Percentiles rank a stretch among this genome's conserved stretches.
phyloP scores from a whole-genome alignment of 2,329 filamentous ascomycete species.

The Elsinoe arachidis region DNA sequence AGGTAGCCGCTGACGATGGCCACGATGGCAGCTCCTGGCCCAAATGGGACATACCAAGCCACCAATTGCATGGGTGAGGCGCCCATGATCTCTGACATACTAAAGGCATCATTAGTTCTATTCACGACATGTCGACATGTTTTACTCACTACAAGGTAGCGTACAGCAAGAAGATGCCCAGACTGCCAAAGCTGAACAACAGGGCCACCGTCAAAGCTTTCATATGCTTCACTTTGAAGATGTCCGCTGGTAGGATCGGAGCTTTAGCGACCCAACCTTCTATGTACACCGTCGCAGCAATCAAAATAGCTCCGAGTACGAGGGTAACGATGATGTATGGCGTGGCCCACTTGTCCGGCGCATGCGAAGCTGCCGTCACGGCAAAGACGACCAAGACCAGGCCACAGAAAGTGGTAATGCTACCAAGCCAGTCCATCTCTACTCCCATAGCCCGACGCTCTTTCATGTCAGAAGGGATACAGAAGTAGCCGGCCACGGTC shows the following conservation, averaged over 20 bases:
- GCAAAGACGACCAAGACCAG: slow-evolving; percentile 29
- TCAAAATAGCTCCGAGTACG: slow-evolving; percentile 21
- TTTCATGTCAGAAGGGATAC: slow-evolving; percentile 25
- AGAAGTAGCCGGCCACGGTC: slow-evolving; percentile 25
- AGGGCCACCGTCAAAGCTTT: slow-evolving; percentile 27
- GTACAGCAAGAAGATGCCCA: slow-evolving; percentile 18
- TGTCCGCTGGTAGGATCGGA: slow-evolving; percentile 29
- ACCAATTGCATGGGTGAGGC: slow-evolving; percentile 21
- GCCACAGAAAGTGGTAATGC: slow-evolving; percentile 27
- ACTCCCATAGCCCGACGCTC: slow-evolving; percentile 25
- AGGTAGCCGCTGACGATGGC: slow-evolving; percentile 25
- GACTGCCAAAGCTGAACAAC: slow-evolving; percentile 30
- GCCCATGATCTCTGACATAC: slow-evolving; percentile 19
- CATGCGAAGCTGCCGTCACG: slow-evolving; percentile 26
- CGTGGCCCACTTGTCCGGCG: slow-evolving; percentile 20
- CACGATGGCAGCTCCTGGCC: slow-evolving; percentile 26
- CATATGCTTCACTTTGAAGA: slow-evolving; percentile 27
- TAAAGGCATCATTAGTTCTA: slow-evolving; percentile 15
- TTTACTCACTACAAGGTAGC: slow-evolving; percentile 11
- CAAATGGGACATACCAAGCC: slow-evolving; percentile 29
- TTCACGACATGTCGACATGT: not conserved
- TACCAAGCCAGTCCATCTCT: slow-evolving; percentile 31
- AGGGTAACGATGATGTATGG: slow-evolving; percentile 25
- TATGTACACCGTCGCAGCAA: slow-evolving; percentile 25
- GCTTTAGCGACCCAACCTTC: slow-evolving; percentile 27